phyloP scores from a whole-genome alignment of 768 basidiomycete genomes.

The Tylopilus balloui region DNA sequence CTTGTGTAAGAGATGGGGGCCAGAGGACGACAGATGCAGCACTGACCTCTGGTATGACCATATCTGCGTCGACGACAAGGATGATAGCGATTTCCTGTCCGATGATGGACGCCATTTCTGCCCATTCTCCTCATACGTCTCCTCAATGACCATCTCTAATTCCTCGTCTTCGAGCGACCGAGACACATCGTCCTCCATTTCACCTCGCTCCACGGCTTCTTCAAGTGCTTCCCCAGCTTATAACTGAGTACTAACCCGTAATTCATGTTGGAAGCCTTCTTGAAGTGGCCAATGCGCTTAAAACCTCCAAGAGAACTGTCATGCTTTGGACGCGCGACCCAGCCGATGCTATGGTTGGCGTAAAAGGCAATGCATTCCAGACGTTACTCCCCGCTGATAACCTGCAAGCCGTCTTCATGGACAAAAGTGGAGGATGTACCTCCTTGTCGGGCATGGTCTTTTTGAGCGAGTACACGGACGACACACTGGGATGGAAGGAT shows the following conservation, averaged over 20 bases:
- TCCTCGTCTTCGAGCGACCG: constrained; percentile 61
- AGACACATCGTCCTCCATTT: constrained; percentile 39
- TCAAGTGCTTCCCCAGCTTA: constrained; percentile 35
- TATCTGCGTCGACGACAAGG: constrained; percentile 85
- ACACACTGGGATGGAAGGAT: constrained; percentile 42
- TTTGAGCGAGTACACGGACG: constrained; percentile 69
- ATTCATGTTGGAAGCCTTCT: constrained; percentile 93
- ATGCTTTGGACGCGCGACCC: constrained; percentile 56
- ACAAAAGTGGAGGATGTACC: constrained; percentile 54
- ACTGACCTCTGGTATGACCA: constrained; percentile 68
- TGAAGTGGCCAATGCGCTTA: constrained; percentile 70
- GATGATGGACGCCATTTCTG: constrained; percentile 61
- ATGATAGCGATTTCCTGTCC: constrained; percentile 75
- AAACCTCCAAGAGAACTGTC: constrained; percentile 21
- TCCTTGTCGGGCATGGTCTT: constrained; percentile 61
- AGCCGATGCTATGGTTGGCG: constrained; percentile 53
- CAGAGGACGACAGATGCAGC: neutral
- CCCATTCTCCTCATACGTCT: constrained; percentile 59
- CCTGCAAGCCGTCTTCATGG: constrained; percentile 59
- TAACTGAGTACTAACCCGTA: constrained; percentile 53
- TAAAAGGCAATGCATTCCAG: constrained; percentile 49
- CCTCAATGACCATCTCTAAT: constrained; percentile 67
- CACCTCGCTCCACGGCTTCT: constrained; percentile 36
- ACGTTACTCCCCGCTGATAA: constrained; percentile 44
- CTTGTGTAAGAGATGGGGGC: neutral